A percentile compares a stretch with the other conserved stretches of the same genome.
These are phyloP conservation scores for Fraxinus floribunda DNA, from an alignment of 305 asterid genomes.

Conservation along the genomic window DNA sequence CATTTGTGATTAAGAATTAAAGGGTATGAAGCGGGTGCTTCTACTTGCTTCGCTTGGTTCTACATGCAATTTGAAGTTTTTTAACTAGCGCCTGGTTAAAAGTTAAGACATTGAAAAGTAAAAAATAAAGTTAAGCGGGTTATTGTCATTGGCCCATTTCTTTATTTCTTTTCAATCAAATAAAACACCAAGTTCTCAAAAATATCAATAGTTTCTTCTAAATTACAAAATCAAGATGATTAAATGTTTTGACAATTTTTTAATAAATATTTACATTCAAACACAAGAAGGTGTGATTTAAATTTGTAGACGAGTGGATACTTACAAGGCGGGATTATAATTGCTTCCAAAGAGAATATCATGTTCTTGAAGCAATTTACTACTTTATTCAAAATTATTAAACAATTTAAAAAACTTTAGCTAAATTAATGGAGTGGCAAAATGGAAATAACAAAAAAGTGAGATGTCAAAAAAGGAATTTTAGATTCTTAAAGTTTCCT, in stretches of 20 bases:
- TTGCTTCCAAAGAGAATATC: not conserved
- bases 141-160: no score
- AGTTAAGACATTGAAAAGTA: no score
- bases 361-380: not conserved
- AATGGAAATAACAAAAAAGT: not conserved
- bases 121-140: no score
- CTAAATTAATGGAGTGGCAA: constrained; percentile 8
- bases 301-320: not conserved
- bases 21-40: no score
- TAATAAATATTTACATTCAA: not conserved
- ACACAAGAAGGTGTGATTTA: not conserved
- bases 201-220: not conserved
- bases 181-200: not conserved
- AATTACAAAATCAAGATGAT: not conserved
- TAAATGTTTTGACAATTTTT: not conserved
- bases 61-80: no score
- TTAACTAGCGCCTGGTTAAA: no score
- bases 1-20: no score
- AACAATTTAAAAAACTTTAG: not conserved
- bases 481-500: constrained; percentile 8
- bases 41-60: no score
- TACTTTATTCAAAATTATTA: not conserved
- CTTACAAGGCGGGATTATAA: not conserved
- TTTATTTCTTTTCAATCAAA: no score
- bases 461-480: not conserved